These are phyloP conservation scores for Begonia fuchsioides DNA, from an alignment of 306 rosid genomes.

Conservation along the genomic window DNA sequence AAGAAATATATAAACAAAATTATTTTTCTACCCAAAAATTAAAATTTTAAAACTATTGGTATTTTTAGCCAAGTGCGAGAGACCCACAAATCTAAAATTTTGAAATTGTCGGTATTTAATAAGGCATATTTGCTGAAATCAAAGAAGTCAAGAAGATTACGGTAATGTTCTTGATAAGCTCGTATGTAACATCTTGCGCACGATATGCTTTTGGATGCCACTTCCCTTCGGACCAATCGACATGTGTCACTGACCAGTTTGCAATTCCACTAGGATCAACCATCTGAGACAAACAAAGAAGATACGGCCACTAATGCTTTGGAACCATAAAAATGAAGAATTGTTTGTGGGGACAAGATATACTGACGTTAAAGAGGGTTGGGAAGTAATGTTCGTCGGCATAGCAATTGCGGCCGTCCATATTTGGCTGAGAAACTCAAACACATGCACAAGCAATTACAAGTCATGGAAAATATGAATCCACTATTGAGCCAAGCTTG, in stretches of 20 bases:
- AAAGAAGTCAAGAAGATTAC: slow-evolving; percentile 17
- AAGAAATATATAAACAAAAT: too few species aligned
- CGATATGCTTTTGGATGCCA: slow-evolving; percentile 93
- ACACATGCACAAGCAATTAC: too few species aligned
- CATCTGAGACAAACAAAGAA: slow-evolving; percentile 27
- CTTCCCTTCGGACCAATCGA: slow-evolving; percentile 99
- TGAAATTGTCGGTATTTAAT: too few species aligned
- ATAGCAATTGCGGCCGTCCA: slow-evolving; percentile 89
- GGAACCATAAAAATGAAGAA: slow-evolving; percentile 5
- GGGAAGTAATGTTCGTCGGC: slow-evolving; percentile 98
- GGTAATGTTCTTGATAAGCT: slow-evolving; percentile 76
- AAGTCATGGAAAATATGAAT: too few species aligned
- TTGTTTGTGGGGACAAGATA: slow-evolving; percentile 4
- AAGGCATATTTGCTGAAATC: too few species aligned
- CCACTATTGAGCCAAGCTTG: too few species aligned
- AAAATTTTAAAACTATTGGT: too few species aligned
- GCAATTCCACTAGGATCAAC: slow-evolving; percentile 86
- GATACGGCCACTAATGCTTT: slow-evolving; percentile 6
- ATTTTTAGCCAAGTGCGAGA: too few species aligned
- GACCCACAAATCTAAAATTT: too few species aligned
- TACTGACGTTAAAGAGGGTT: slow-evolving; percentile 74
- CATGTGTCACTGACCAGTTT: slow-evolving; percentile 96
- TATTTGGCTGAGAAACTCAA: slow-evolving; percentile 60
- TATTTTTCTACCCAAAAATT: too few species aligned
- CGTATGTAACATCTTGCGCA: slow-evolving; percentile 49